Evolutionary conservation across 768 basidiomycete species (phyloP).

Genomic region (Mycena sanguinolenta): DNA sequence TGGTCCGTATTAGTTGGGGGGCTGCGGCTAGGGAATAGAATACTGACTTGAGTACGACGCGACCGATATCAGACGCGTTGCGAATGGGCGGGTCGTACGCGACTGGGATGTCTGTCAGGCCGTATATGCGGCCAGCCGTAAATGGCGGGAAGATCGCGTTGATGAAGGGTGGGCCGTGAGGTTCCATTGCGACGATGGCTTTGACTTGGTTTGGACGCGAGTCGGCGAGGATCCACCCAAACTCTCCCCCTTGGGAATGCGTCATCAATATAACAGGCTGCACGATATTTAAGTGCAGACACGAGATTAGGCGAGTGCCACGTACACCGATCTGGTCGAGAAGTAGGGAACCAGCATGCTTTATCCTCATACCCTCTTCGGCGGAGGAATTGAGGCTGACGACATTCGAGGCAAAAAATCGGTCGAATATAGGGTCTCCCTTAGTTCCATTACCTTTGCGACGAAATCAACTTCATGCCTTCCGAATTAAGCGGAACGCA

Average conservation of each 20-base stretch:
- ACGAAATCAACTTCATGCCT: background rate
- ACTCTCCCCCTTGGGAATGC: conserved; percentile 53
- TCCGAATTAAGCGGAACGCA: background rate
- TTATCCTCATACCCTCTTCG: conserved; percentile 44
- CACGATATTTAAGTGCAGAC: background rate
- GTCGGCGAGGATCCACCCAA: conserved; percentile 55
- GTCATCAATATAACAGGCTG: conserved; percentile 52
- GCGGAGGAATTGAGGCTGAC: conserved; percentile 42
- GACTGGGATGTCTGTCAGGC: conserved; percentile 52
- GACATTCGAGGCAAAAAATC: conserved; percentile 47
- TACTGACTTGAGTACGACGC: conserved; percentile 34
- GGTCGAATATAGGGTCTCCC: conserved; percentile 50
- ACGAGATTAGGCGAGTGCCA: background rate
- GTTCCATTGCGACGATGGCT: conserved; percentile 55
- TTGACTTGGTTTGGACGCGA: conserved; percentile 49
- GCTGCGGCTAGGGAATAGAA: background rate
- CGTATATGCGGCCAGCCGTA: conserved; percentile 46
- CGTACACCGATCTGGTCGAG: conserved; percentile 55
- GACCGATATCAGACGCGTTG: conserved; percentile 46
- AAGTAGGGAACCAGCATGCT: conserved; percentile 47
- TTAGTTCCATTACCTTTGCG: conserved; percentile 40
- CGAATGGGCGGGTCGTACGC: conserved; percentile 49
- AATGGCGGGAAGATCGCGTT: conserved; percentile 44
- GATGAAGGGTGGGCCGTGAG: conserved; percentile 53
- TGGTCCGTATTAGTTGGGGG: background rate